Evolutionary conservation across 495 filamentous ascomycete species (phyloP).

Genomic region (Lasiosphaeria ovina): DNA sequence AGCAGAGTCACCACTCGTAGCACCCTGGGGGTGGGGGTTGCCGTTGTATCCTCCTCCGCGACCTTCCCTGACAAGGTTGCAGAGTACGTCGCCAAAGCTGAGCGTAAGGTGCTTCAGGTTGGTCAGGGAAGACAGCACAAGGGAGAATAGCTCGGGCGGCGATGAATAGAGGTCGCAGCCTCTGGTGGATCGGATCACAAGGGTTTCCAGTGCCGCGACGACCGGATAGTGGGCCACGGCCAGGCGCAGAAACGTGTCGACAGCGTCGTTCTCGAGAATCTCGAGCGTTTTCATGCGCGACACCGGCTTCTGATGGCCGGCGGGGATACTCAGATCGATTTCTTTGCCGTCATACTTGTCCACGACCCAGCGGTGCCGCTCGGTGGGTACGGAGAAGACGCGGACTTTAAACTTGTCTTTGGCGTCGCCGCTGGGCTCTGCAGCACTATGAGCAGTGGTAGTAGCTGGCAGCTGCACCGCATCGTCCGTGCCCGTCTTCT

Average conservation of each 20-base stretch:
- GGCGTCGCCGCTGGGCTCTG: no score
- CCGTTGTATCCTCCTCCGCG: background rate
- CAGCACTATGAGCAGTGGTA: no score
- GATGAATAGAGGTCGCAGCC: background rate
- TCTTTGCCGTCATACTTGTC: background rate
- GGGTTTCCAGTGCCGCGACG: background rate
- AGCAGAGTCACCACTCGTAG: no score
- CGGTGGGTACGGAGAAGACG: no score
- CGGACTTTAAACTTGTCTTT: no score
- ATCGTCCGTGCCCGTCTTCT: background rate
- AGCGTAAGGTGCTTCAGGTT: conserved; percentile 5
- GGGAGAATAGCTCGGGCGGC: background rate
- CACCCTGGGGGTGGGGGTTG: background rate
- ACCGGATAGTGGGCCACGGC: background rate
- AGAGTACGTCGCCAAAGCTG: background rate
- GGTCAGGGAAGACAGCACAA: background rate
- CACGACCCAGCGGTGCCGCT: background rate
- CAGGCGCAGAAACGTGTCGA: conserved; percentile 2
- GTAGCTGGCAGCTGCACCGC: no score
- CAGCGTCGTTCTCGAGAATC: conserved; percentile 9
- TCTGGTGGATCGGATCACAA: background rate
- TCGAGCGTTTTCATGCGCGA: background rate
- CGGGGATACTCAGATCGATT: background rate
- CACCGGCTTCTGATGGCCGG: background rate
- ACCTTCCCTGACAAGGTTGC: background rate